A percentile compares a stretch with the other conserved stretches of the same genome.
These are phyloP conservation scores for Ophiosphaerella herpotricha DNA, from an alignment of 2,329 filamentous ascomycete genomes.

Conservation along the genomic window DNA sequence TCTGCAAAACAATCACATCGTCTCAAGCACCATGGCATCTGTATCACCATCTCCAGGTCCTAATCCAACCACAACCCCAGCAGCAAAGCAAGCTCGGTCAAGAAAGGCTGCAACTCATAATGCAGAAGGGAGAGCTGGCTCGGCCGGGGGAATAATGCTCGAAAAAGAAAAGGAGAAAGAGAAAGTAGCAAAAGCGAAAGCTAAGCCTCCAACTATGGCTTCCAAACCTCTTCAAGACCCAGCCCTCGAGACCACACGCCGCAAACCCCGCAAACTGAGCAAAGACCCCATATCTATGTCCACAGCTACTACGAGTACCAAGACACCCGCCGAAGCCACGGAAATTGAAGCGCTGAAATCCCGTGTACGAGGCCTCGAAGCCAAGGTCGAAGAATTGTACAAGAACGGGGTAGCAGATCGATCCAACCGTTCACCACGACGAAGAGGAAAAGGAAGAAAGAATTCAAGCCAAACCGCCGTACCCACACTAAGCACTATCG, in stretches of 20 bases:
- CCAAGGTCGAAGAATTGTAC: conserved; percentile 45
- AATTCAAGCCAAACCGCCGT: conserved; percentile 24
- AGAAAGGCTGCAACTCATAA: conserved; percentile 20
- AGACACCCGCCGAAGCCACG: conserved; percentile 7
- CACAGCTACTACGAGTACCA: conserved; percentile 1
- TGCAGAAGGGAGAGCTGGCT: conserved; percentile 28
- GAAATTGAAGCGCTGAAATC: conserved; percentile 44
- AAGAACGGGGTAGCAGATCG: conserved; percentile 15
- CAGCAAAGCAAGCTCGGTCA: conserved; percentile 28
- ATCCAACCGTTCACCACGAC: conserved; percentile 34
- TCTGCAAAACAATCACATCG: neutral
- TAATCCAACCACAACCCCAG: conserved; percentile 19
- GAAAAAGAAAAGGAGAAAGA: conserved; percentile 18
- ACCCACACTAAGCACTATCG: conserved; percentile 16
- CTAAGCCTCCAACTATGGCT: conserved; percentile 10
- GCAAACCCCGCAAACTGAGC: conserved; percentile 42
- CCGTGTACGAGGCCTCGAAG: conserved; percentile 41
- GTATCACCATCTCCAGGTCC: conserved; percentile 32
- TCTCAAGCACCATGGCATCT: conserved; percentile 23
- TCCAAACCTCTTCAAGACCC: conserved; percentile 1
- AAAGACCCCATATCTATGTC: conserved; percentile 28
- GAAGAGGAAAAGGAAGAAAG: conserved; percentile 39
- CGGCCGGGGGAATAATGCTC: conserved; percentile 35
- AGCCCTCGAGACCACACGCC: conserved; percentile 19
- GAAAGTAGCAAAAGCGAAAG: conserved; percentile 1